Base-by-base conservation (phyloP, 768 basidiomycete genomes). In the Lactifluus subvellereus region DNA sequence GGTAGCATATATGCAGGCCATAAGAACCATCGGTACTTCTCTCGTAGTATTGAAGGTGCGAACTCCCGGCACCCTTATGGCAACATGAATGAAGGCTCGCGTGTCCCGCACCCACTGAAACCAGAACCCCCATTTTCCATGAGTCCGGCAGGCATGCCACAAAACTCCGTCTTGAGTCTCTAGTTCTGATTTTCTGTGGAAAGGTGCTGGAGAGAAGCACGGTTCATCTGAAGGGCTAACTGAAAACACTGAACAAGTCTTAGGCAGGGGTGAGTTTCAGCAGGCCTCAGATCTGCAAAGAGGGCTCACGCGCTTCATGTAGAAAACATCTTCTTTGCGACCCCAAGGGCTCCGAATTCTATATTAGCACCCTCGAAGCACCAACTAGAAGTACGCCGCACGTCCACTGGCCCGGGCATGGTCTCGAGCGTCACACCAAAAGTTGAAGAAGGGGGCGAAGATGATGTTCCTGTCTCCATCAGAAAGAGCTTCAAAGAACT, bases 401-500 rank as follows among this genome's bases (percentile, higher is more conserved):
- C 38, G 9, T 32, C 61, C 22, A 30, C 48, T 35, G 49, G 43
- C 16, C 22, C 40, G 9, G 32, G 58, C 42, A 22, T 54, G n/a
- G 40, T 38, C 42, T 20, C 57, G 14, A 47, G 33, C 35, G 35
- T 55, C 18, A 45, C 22, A 7, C 38, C 53, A 8, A 64, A 51
- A 11, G 48, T 56, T n/a, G 62, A 60, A 37, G 63, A 54, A 43
- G 57, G 54, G 4, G 63, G 38, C 30, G 59, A 59, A 6, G 63
- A 64, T 32, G 63, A 47, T 3, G 38, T 60, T 47, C 63, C 63
- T 1, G 54, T 55, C 42, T 64, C 59, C 5, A 55, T 64, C 32
- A 64, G 49, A 35, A 64, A 55, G 32, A 60, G 63, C 54, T 64
- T 64, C 11, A 64, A 58, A 38, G 63, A 64, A 33, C 59, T 59